These are phyloP conservation scores for Ogataea nonfermentans DNA, from an alignment of 805 yeast genomes.

Conservation along the genomic window DNA sequence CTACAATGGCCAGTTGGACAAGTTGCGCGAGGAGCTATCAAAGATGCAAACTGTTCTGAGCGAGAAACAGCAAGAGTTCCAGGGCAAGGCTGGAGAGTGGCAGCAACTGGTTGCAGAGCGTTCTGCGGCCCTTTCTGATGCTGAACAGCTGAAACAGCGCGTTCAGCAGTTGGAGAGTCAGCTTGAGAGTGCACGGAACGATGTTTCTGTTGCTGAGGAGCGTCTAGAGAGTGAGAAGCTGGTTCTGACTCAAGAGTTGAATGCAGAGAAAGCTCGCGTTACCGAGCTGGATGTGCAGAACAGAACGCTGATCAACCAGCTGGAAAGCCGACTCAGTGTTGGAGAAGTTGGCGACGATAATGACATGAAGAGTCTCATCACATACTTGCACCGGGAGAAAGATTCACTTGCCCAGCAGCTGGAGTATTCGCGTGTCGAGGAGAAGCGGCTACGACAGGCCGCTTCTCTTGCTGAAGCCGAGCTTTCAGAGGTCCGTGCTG, in stretches of 20 bases:
- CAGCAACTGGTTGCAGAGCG: slow-evolving; percentile 29
- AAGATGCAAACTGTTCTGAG: slow-evolving; percentile 18
- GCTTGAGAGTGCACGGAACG: slow-evolving; percentile 34
- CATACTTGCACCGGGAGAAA: slow-evolving; percentile 69
- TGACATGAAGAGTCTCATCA: slow-evolving; percentile 52
- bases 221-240: slow-evolving; percentile 46
- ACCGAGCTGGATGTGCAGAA: slow-evolving; percentile 68
- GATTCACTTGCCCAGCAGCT: slow-evolving; percentile 65
- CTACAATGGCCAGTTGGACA: slow-evolving; percentile 25
- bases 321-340: slow-evolving; percentile 38
- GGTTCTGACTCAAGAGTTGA: slow-evolving; percentile 46
- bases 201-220: slow-evolving; percentile 37
- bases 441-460: slow-evolving; percentile 48
- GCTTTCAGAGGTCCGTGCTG: slow-evolving; percentile 49
- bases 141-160: slow-evolving; percentile 20
- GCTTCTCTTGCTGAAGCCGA: slow-evolving; percentile 48
- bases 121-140: slow-evolving; percentile 18
- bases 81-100: slow-evolving; percentile 28
- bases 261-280: slow-evolving; percentile 42
- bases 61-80: slow-evolving; percentile 15
- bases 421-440: slow-evolving; percentile 52
- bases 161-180: slow-evolving; percentile 39
- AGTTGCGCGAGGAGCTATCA: slow-evolving; percentile 30
- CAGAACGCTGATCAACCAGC: slow-evolving; percentile 61
- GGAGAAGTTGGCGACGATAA: slow-evolving; percentile 22